Evolutionary conservation across 2,329 filamentous ascomycete genomes (phyloP), one percentile per base, ranked within the genome.

Genomic region (Stagonosporopsis tanaceti): DNA sequence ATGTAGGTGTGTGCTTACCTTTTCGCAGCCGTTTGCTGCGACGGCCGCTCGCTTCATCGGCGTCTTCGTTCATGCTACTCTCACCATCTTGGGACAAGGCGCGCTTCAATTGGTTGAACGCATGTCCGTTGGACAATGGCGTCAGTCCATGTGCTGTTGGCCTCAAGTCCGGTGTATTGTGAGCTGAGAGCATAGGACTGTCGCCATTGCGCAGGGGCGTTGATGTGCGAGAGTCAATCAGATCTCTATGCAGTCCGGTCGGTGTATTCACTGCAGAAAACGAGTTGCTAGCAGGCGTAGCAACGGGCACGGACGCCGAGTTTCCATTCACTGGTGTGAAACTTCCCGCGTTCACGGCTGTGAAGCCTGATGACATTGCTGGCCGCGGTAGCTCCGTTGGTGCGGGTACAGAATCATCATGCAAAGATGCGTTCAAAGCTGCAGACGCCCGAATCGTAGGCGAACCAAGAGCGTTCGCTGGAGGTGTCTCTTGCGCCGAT

Each of bases 1-100:
- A 50, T 66, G 59, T 60, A 55, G 15, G 53, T 55, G 30, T 59
- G 60, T 64, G 62, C 84, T 71, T 82, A 90, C 88, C 89, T 83
- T 96, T 97, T 77, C 95, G 96, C 12, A 97, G 82, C 40, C 95
- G 88, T 80, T 99, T 99, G 77, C 93, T 97, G 56, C 94, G 88
- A 61, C 95, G 87, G 63, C 79, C 80, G 52, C 77, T 77, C 39
- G 74, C 73, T 55, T 80, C 78, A 48, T 80, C 79, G 3, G 72
- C 69, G 38, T 82, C 80, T 35, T 90, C 92, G 60, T 80, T 84
- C 44, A 85, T 85, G 64, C 80, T 81, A 47, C 92, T 89, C 15
- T 81, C 79, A 6, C 71, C 66, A 12, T 81, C 78, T 52, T 77
- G 77, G 27, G 77, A 78, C 11, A 92, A 81, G 56, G 92, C 90